These are phyloP conservation scores for Fusarium napiforme DNA, from an alignment of 2,329 filamentous ascomycete genomes.

Conservation along the genomic window DNA sequence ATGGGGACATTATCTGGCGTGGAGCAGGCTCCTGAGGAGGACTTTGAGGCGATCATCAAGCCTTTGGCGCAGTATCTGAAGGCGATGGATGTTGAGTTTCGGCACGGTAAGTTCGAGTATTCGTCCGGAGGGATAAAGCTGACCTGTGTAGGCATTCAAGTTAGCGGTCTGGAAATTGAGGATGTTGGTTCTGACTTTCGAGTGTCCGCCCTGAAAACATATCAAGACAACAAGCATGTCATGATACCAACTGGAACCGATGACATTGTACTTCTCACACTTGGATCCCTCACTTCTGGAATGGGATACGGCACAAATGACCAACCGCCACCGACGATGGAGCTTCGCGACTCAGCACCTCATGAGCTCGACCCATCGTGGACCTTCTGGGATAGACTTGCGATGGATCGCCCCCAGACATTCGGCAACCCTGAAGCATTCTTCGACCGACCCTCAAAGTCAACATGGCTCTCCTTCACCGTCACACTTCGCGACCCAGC, in stretches of 20 bases:
- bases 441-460: constrained; percentile 44
- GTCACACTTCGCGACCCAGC: constrained; percentile 35
- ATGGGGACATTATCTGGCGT: constrained; percentile 42
- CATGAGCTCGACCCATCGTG: constrained; percentile 41
- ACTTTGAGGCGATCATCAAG: constrained; percentile 44
- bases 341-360: constrained; percentile 42
- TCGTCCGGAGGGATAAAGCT: neutral
- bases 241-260: constrained; percentile 14
- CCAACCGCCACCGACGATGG: constrained; percentile 40
- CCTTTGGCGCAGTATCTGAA: constrained; percentile 43
- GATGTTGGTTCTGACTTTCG: constrained; percentile 33
- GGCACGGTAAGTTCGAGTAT: constrained; percentile 31
- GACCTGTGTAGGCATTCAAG: constrained; percentile 37
- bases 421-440: constrained; percentile 44
- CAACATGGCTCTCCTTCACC: constrained; percentile 44
- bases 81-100: constrained; percentile 43
- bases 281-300: constrained; percentile 42
- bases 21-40: constrained; percentile 43
- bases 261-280: constrained; percentile 38
- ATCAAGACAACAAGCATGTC: constrained; percentile 29
- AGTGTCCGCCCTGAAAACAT: constrained; percentile 36
- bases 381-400: constrained; percentile 42
- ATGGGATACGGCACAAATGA: constrained; percentile 43
- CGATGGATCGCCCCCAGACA: constrained; percentile 30
- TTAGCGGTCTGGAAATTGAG: constrained; percentile 42